Evolutionary conservation across 2,329 filamentous ascomycete genomes (phyloP), one percentile per base, ranked within the genome.

Genomic region (Stachybotrys chlorohalonatus): DNA sequence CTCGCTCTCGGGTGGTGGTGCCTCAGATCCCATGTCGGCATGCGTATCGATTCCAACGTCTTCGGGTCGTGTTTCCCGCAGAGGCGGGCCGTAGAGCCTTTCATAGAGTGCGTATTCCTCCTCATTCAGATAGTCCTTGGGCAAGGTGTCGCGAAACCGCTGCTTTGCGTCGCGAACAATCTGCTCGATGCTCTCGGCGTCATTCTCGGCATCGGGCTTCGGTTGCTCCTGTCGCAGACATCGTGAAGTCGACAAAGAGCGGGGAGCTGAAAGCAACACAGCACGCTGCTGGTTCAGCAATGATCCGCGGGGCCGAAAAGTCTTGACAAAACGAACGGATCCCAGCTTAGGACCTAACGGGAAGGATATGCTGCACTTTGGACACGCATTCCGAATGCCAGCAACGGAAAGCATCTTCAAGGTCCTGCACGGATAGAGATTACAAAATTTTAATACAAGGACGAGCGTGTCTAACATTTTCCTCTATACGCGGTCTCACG

Each of bases 21-120:
- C 7, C 16, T 58, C 57, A 2, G 59, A 48, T 2, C 61, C 65
- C 68, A 73, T 70, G 47, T 73, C 70, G 31, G 66, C 71, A 61
- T 65, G 69, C 52, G 55, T 72, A 57, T 74, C 71, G 57, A 74
- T 78, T 31, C 71, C 83, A 5, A 83, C 76, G 67, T 87, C 82
- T 55, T 85, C 83, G 1, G 80, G 77, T 7, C 64, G 69, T 2
- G 82, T 86, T 53, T 81, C 77, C 47, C 84, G 78, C 57, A 89
- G 67, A 2, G 91, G 90, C 39, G 85, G 77, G 1, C 92, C 93
- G 67, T 94, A 96, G 15, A 95, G 73, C 59, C 90, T 79, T 65
- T 87, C 84, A 69, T 95, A 96, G 1, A 95, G 73, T 51, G 73
- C 75, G 63, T 87, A 85, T 68, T 96, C 91, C 53, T 87, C 81